Conservation (phyloP, 768 basidiomycete genomes). For the Tylopilus vinaceipallidus region DNA sequence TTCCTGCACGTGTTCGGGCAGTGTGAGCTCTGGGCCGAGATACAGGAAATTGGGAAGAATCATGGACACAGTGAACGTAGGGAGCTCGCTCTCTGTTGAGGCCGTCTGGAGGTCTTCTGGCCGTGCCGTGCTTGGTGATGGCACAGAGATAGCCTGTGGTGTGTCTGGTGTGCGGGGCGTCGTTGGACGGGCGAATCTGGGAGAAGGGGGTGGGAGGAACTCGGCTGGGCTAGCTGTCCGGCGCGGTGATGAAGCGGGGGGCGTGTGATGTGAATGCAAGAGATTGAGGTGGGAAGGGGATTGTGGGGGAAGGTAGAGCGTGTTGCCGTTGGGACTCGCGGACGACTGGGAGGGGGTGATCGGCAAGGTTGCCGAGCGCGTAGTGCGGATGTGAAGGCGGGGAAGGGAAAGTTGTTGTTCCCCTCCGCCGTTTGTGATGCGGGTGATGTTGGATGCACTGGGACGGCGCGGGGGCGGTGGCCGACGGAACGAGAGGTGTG, state of each 20-base stretch:
- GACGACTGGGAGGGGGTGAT: slow-evolving; percentile 33
- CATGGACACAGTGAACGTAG: slow-evolving; percentile 78
- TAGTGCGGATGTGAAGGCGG: slow-evolving; percentile 59
- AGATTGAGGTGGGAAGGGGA: slow-evolving; percentile 65
- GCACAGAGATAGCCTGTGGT: slow-evolving; percentile 32
- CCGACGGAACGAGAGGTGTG: slow-evolving; percentile 51
- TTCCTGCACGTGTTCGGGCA: slow-evolving; percentile 70
- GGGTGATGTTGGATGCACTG: slow-evolving; percentile 60
- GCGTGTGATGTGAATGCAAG: slow-evolving; percentile 56
- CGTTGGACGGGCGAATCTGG: slow-evolving; percentile 24
- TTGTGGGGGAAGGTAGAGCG: slow-evolving; percentile 30
- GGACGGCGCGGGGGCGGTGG: slow-evolving; percentile 56
- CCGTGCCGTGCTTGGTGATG: slow-evolving; percentile 63
- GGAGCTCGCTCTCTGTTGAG: slow-evolving; percentile 46
- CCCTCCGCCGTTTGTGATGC: slow-evolving; percentile 55
- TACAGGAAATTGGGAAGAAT: slow-evolving; percentile 91
- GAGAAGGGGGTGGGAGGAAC: slow-evolving; percentile 37
- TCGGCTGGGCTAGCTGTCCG: slow-evolving; percentile 36
- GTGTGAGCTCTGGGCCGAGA: slow-evolving; percentile 84
- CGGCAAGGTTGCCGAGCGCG: slow-evolving; percentile 60
- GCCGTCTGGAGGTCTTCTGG: slow-evolving; percentile 42
- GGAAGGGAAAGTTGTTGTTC: slow-evolving; percentile 42
- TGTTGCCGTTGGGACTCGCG: slow-evolving; percentile 18
- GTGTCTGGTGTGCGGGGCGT: slow-evolving; percentile 41
- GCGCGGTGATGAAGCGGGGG: slow-evolving; percentile 48